A percentile compares a stretch with the other conserved stretches of the same genome.
These are phyloP conservation scores for Corinectria fuckeliana DNA, from an alignment of 2,329 filamentous ascomycete species.

Conservation along the genomic window DNA sequence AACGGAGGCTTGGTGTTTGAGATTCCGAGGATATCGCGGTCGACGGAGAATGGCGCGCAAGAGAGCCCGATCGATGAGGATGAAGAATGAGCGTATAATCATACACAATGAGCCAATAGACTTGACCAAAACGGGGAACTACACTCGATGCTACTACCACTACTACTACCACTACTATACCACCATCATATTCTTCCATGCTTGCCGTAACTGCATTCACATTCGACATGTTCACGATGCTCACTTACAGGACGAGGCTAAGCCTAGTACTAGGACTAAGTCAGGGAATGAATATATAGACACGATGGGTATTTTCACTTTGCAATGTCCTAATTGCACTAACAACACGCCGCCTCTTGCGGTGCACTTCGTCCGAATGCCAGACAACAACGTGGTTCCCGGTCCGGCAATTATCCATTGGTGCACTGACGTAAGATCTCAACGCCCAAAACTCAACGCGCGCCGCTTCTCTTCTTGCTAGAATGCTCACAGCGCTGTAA, in stretches of 20 bases:
- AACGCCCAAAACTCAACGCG: not conserved
- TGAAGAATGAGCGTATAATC: slow-evolving; percentile 33
- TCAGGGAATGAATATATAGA: not conserved
- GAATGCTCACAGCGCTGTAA: not conserved
- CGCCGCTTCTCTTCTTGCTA: not conserved
- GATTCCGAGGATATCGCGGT: slow-evolving; percentile 60
- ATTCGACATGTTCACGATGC: not conserved
- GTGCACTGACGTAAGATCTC: not conserved
- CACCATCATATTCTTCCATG: not conserved
- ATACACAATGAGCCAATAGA: slow-evolving; percentile 37
- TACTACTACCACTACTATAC: not conserved
- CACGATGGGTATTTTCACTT: slow-evolving; percentile 2
- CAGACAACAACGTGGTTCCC: not conserved
- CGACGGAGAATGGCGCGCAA: slow-evolving; percentile 44
- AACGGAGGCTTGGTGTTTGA: slow-evolving; percentile 92
- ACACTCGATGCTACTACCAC: slow-evolving; percentile 3
- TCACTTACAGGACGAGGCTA: not conserved
- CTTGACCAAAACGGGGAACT: slow-evolving; percentile 15
- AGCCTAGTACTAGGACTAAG: no score
- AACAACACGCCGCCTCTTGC: not conserved
- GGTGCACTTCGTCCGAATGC: not conserved
- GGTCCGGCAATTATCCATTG: not conserved
- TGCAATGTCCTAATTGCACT: slow-evolving; percentile 1
- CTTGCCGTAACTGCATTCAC: not conserved
- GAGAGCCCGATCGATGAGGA: slow-evolving; percentile 33